Base-by-base conservation (phyloP, 2,329 filamentous ascomycete genomes). In the Sclerotinia trifoliorum region DNA sequence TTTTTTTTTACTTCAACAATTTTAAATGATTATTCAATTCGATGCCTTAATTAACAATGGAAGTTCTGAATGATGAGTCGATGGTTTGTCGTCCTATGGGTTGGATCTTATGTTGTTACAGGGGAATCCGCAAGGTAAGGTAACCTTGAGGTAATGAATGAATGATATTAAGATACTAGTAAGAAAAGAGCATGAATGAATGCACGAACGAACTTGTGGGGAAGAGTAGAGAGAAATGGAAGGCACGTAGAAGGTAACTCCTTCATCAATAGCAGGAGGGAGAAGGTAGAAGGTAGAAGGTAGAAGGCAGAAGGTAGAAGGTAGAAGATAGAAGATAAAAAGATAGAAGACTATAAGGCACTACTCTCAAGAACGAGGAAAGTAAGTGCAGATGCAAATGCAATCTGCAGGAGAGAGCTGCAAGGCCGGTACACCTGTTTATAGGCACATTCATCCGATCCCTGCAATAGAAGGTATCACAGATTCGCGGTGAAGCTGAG, bases 381-480 rank as follows among this genome's bases (percentile, higher is more conserved):
- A 39, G 32, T 4, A 60, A 46, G 24, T 32, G 32, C 32, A 32
- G 6, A 39, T 11, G 11, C 11, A 61, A 61, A 61, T 35, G 44
- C 58, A 62, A 46, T 39, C 58, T 51, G 44, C 29, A 51, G 58
- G 46, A 62, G 58, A 62, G 39, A 62, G n/a, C 54, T 56, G 19
- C 58, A 62, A 62, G 29, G 44, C 48, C 29, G 61, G 61, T 51
- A 54, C 17, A 49, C 54, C 39, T 64, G 61, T 52, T 26, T 64
- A 21, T 64, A 42, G 39, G 39, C 39, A 42, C 39, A 17, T 13
- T 32, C 24, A 48, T 26, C 63, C 21, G 39, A 65, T 24, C 63
- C 63, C 29, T 65, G 63, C 4, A 26, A 32, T 29, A 19, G 21
- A 56, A 26, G 15, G 17, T 32, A 29, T 15, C 21, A 13, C 13